Percentiles rank a stretch among this genome's conserved stretches.
These are phyloP conservation scores for Pisolithus orientalis DNA, from an alignment of 768 basidiomycete species.

Conservation along the genomic window DNA sequence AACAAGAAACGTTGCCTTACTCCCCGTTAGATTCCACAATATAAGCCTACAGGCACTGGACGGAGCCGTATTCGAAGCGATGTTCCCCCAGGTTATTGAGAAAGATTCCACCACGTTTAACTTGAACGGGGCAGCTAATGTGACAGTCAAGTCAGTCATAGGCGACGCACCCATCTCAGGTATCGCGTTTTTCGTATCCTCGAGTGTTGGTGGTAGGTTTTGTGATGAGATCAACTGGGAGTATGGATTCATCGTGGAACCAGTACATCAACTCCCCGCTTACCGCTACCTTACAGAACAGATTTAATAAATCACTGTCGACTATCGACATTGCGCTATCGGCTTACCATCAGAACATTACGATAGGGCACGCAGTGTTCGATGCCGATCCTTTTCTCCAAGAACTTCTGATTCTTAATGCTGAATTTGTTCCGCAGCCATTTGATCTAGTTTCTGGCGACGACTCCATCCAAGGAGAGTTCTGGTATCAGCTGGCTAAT, in stretches of 20 bases:
- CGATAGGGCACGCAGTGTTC: conserved; percentile 55
- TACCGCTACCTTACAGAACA: conserved; percentile 55
- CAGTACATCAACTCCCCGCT: conserved; percentile 54
- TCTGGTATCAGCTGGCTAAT: conserved; percentile 55
- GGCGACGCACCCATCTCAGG: conserved; percentile 61
- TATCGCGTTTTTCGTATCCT: conserved; percentile 56
- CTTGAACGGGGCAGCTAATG: conserved; percentile 51
- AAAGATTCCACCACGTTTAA: conserved; percentile 36
- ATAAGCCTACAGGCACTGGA: conserved; percentile 52
- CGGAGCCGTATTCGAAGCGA: conserved; percentile 43
- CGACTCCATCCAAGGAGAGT: conserved; percentile 50
- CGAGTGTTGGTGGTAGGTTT: conserved; percentile 44
- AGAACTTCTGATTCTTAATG: background rate
- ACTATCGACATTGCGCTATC: conserved; percentile 55
- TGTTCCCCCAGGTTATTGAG: conserved; percentile 59
- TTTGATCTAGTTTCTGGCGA: conserved; percentile 55
- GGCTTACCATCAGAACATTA: conserved; percentile 48
- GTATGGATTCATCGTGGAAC: conserved; percentile 21
- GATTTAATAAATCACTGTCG: conserved; percentile 58
- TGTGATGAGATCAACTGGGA: background rate
- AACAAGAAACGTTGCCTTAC: conserved; percentile 59
- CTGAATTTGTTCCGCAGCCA: conserved; percentile 25
- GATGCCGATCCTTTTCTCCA: conserved; percentile 32
- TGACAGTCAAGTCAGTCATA: conserved; percentile 54
- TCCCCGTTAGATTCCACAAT: conserved; percentile 52